Conservation (phyloP, 176 grass and related monocot genomes). For the Oryza glumipatula region DNA sequence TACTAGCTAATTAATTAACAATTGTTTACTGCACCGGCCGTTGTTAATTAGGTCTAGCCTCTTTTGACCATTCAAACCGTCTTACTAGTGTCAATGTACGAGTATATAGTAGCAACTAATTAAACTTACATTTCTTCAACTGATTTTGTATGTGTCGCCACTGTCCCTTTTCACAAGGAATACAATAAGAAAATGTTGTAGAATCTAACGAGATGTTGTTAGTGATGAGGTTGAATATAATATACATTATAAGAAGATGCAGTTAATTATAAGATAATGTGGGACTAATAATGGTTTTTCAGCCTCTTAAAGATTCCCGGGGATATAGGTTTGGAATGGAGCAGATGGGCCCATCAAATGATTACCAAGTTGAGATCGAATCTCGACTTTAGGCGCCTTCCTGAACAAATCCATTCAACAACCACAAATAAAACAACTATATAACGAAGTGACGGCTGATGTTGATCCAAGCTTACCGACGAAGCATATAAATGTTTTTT, state of each 20-base stretch:
- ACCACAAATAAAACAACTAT: conserved; percentile 27
- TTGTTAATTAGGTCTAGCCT: conserved; percentile 5
- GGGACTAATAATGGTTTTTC: background rate
- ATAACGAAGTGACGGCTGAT: conserved; percentile 23
- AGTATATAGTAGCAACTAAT: background rate
- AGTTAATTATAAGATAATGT: too few species aligned
- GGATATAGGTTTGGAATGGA: conserved; percentile 23
- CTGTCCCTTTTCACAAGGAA: background rate
- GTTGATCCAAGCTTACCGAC: conserved; percentile 10
- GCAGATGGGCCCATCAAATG: conserved; percentile 21
- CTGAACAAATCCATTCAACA: conserved; percentile 46
- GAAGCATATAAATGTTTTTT: background rate
- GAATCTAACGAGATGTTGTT: conserved; percentile 24
- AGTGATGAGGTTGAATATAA: background rate
- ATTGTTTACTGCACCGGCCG: conserved; percentile 16
- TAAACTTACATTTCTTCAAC: background rate
- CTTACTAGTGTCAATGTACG: conserved; percentile 8
- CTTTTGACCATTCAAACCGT: conserved; percentile 4
- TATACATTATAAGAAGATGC: background rate
- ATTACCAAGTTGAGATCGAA: conserved; percentile 40
- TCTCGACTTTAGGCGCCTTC: conserved; percentile 34
- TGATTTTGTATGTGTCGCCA: conserved; percentile 1
- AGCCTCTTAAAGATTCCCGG: conserved; percentile 22
- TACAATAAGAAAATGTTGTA: background rate
- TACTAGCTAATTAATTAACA: conserved; percentile 5